These are phyloP conservation scores for Salix viminalis DNA, from an alignment of 345 rosid genomes.

Conservation along the genomic window DNA sequence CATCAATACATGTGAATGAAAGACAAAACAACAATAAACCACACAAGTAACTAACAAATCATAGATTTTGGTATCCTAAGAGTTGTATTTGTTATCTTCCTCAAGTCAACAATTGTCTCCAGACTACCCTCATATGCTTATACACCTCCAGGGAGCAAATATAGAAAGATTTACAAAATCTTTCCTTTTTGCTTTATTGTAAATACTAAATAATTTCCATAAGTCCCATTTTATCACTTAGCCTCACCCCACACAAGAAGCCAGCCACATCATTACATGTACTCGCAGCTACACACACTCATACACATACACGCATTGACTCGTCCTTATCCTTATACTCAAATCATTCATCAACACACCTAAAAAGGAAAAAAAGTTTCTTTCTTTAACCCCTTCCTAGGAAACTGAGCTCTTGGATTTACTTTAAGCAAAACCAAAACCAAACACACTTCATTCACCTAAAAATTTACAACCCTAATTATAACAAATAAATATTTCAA, in stretches of 20 bases:
- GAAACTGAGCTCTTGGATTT: not conserved
- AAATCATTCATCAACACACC: not conserved
- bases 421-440: not conserved
- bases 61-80: not conserved
- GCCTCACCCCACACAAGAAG: not conserved
- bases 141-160: not conserved
- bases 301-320: too few relatives aligned
- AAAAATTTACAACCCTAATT: not conserved
- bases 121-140: not conserved
- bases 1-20: not conserved
- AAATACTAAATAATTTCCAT: not conserved
- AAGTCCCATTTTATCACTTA: not conserved
- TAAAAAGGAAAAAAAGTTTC: not conserved
- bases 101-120: not conserved
- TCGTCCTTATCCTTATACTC: not conserved
- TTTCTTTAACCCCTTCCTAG: not conserved
- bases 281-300: not conserved
- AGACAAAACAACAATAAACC: not conserved
- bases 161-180: not conserved
- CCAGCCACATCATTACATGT: not conserved
- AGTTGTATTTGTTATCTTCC: not conserved
- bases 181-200: not conserved
- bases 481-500: not conserved
- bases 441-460: not conserved
- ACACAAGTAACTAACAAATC: not conserved